These are phyloP conservation scores for Theileria equi DNA, from an alignment of 169 alveolate species.

Conservation along the genomic window DNA sequence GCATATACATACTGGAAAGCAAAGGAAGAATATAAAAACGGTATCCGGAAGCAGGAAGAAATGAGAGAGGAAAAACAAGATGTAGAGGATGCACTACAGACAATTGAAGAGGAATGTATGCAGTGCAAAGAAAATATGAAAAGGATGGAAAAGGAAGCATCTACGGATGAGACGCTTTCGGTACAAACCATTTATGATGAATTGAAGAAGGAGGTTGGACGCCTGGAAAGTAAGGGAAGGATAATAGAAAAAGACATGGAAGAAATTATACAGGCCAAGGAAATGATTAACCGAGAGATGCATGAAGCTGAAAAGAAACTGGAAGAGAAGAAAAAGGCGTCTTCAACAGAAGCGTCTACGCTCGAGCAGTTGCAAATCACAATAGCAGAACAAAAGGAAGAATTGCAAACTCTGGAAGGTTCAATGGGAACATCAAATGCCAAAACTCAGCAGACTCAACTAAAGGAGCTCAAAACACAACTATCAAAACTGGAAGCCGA, in stretches of 20 bases:
- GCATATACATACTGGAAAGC: conserved; percentile 69
- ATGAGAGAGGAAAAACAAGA: conserved; percentile 46
- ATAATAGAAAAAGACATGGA: conserved; percentile 62
- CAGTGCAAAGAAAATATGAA: conserved; percentile 2
- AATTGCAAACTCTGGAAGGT: conserved; percentile 64
- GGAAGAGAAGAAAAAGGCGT: conserved; percentile 52
- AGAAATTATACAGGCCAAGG: conserved; percentile 27
- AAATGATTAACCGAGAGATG: conserved; percentile 47
- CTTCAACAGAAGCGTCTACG: conserved; percentile 34
- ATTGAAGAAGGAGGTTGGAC: conserved; percentile 50
- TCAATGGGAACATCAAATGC: conserved; percentile 57
- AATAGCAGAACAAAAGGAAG: conserved; percentile 60
- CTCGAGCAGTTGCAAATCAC: conserved; percentile 53
- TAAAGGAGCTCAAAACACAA: conserved; percentile 71
- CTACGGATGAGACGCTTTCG: conserved; percentile 26
- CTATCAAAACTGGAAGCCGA: conserved; percentile 58
- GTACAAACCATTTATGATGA: conserved; percentile 34
- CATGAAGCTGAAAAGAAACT: conserved; percentile 53
- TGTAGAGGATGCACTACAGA: conserved; percentile 31
- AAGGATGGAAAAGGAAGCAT: conserved; percentile 4
- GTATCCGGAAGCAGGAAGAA: conserved; percentile 18
- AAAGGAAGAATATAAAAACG: conserved; percentile 55
- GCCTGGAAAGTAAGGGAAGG: conserved; percentile 50
- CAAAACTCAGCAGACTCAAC: conserved; percentile 55
- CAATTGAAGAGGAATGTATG: background rate